A percentile compares a stretch with the other conserved stretches of the same genome.
These are phyloP conservation scores for Fusarium armeniacum DNA, from an alignment of 2,329 filamentous ascomycete genomes.

Conservation along the genomic window DNA sequence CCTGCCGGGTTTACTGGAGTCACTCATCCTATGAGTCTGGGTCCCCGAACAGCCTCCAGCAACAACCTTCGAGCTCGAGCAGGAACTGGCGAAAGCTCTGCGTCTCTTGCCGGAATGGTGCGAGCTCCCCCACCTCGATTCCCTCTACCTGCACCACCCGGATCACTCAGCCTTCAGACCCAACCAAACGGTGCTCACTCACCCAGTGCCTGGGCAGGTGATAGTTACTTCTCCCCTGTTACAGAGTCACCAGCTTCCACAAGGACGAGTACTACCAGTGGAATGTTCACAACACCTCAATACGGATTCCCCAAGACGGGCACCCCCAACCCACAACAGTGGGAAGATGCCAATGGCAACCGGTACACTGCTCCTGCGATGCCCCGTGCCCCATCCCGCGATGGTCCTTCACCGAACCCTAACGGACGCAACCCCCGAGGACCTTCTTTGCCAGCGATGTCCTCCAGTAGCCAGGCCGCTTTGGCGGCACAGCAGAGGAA, in stretches of 20 bases:
- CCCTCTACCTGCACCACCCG: constrained; percentile 71
- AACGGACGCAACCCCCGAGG: constrained; percentile 75
- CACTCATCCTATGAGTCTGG: constrained; percentile 43
- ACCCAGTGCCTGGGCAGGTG: constrained; percentile 73
- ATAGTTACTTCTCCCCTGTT: constrained; percentile 94
- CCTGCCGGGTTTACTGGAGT: constrained; percentile 55
- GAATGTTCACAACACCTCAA: constrained; percentile 72
- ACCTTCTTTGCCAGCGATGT: constrained; percentile 84
- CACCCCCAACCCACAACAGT: constrained; percentile 73
- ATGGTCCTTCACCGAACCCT: constrained; percentile 76
- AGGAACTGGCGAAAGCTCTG: constrained; percentile 77
- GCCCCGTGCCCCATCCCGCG: constrained; percentile 83
- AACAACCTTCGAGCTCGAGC: constrained; percentile 82
- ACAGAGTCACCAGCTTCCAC: constrained; percentile 83
- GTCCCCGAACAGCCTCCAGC: constrained; percentile 70
- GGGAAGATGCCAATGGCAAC: constrained; percentile 81
- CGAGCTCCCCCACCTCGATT: constrained; percentile 79
- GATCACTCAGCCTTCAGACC: constrained; percentile 78
- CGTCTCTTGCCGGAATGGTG: constrained; percentile 69
- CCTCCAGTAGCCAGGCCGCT: constrained; percentile 67
- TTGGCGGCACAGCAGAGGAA: constrained; percentile 75
- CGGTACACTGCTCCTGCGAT: constrained; percentile 91
- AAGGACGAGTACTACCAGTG: constrained; percentile 80
- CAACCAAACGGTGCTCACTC: constrained; percentile 64
- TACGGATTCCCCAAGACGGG: constrained; percentile 79